phyloP scores from a whole-genome alignment of 805 yeast genomes.

The Ogataea allantospora region DNA sequence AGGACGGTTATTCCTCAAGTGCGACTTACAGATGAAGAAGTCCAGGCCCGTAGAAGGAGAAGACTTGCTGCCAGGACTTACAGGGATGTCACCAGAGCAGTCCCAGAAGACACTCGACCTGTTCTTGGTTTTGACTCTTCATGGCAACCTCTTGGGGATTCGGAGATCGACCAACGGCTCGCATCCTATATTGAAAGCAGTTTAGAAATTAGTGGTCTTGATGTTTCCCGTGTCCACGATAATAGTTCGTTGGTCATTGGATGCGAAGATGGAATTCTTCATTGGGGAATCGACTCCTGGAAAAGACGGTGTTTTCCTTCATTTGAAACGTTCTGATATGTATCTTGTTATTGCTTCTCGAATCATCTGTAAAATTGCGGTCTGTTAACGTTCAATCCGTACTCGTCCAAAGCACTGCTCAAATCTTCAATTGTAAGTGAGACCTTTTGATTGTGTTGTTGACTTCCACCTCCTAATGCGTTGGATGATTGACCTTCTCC shows the following conservation, averaged over 20 bases:
- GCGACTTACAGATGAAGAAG: no score
- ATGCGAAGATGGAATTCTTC: slow-evolving; percentile 61
- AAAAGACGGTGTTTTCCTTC: slow-evolving; percentile 61
- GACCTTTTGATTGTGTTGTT: slow-evolving; percentile 48
- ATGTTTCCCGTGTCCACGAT: slow-evolving; percentile 49
- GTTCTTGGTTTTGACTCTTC: neutral
- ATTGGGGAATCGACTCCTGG: slow-evolving; percentile 69
- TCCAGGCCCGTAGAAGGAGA: no score
- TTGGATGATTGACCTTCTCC: slow-evolving; percentile 18
- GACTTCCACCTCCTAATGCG: slow-evolving; percentile 14
- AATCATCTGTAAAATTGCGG: slow-evolving; percentile 87
- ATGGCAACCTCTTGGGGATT: neutral
- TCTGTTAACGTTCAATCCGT: slow-evolving; percentile 73
- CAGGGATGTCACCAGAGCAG: no score
- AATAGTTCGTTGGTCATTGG: slow-evolving; percentile 55
- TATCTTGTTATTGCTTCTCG: neutral
- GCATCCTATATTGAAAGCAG: slow-evolving; percentile 25
- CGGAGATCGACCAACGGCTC: neutral
- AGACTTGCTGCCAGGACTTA: no score
- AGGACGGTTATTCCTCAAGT: no score
- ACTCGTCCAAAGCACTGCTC: slow-evolving; percentile 88
- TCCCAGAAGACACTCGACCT: no score
- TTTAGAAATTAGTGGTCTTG: slow-evolving; percentile 58
- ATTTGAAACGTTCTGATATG: slow-evolving; percentile 42
- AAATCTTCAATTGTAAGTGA: slow-evolving; percentile 91